Evolutionary conservation across 2,329 filamentous ascomycete species (phyloP).

Genomic region (Calonectria ilicicola): DNA sequence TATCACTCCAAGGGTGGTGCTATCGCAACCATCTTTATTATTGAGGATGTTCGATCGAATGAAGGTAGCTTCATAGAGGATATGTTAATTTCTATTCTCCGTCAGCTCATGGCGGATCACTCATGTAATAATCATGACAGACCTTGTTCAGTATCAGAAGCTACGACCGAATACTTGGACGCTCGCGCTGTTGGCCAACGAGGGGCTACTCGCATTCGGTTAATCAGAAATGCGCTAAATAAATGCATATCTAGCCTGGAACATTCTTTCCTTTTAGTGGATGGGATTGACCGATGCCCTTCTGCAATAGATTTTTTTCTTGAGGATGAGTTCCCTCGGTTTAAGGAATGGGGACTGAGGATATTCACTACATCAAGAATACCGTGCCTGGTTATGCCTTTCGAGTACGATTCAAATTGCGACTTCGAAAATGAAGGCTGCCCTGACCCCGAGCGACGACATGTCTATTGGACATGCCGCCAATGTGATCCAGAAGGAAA

Average conservation of each 20-base stretch:
- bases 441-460: not conserved
- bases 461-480: not conserved
- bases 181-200: not conserved
- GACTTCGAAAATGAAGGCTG: not conserved
- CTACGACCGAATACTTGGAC: not conserved
- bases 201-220: not conserved
- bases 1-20: not conserved
- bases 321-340: not conserved
- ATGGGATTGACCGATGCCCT: not conserved
- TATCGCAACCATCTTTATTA: not conserved
- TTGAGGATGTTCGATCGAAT: not conserved
- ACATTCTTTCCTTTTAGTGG: not conserved
- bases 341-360: not conserved
- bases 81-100: not conserved
- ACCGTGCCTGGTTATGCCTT: not conserved
- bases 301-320: not conserved
- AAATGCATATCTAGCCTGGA: not conserved
- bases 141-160: not conserved
- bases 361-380: not conserved
- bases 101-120: not conserved
- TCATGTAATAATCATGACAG: not conserved
- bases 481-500: not conserved
- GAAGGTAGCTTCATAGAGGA: not conserved
- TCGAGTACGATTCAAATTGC: not conserved
- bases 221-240: not conserved